These are phyloP conservation scores for Pseudoturritis turrita DNA, from an alignment of 345 rosid species.

Conservation along the genomic window DNA sequence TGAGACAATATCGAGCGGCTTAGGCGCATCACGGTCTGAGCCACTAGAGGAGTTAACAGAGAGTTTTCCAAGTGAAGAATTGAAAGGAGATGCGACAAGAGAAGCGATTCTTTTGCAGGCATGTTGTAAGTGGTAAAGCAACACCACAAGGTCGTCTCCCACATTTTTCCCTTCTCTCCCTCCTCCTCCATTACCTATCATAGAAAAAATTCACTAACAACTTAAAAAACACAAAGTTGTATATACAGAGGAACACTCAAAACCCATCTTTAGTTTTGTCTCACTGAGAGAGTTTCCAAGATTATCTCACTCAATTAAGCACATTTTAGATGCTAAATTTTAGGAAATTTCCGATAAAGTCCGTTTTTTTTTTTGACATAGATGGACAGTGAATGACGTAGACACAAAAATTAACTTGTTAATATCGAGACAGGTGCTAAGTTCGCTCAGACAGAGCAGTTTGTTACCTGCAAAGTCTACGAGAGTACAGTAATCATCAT, in stretches of 20 bases:
- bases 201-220: not conserved
- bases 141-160: slow-evolving; percentile 66
- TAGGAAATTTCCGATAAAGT: not conserved
- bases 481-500: slow-evolving; percentile 32
- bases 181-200: slow-evolving; percentile 54
- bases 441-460: not conserved
- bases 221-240: not conserved
- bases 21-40: slow-evolving; percentile 71
- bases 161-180: slow-evolving; percentile 53
- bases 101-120: slow-evolving; percentile 91
- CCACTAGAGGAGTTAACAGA: slow-evolving; percentile 32
- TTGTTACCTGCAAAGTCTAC: slow-evolving; percentile 30
- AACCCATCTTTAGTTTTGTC: not conserved
- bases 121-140: slow-evolving; percentile 74
- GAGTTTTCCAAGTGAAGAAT: slow-evolving; percentile 56
- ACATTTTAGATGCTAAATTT: not conserved
- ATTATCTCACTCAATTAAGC: not conserved
- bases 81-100: slow-evolving; percentile 86
- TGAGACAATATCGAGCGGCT: slow-evolving; percentile 79
- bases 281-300: not conserved
- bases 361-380: not conserved
- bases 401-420: not conserved
- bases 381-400: not conserved
- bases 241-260: slow-evolving; percentile 1
- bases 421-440: not conserved